These are phyloP conservation scores for Pythium aquatile DNA, from an alignment of 352 stramenopile species.

Conservation along the genomic window DNA sequence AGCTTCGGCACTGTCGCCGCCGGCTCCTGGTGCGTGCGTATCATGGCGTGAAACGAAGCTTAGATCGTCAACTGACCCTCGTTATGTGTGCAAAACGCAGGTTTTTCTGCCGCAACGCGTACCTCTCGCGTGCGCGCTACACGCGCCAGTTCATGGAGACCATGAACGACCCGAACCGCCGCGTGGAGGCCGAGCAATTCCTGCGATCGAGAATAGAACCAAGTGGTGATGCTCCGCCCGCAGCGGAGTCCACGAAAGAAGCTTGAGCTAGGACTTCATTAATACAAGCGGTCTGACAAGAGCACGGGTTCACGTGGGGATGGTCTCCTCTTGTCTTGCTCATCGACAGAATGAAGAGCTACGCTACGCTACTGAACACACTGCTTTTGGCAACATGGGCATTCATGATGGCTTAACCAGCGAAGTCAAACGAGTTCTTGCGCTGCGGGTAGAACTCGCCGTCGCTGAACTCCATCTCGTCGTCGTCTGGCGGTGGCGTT, in stretches of 20 bases:
- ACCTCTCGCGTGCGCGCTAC: constrained; percentile 49
- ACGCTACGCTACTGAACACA: constrained; percentile 3
- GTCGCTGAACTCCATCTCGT: constrained; percentile 14
- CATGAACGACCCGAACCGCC: constrained; percentile 79
- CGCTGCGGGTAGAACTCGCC: constrained; percentile 49
- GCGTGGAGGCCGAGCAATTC: constrained; percentile 75
- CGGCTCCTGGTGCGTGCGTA: constrained; percentile 42
- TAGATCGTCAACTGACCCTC: background rate
- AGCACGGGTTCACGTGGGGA: background rate
- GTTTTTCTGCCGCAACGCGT: constrained; percentile 58
- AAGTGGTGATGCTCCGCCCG: constrained; percentile 4
- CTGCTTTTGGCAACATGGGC: background rate
- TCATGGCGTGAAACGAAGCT: background rate
- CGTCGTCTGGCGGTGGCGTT: constrained; percentile 16
- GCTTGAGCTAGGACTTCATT: background rate
- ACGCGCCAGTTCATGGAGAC: constrained; percentile 81
- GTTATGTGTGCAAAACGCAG: constrained; percentile 22
- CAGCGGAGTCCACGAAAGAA: background rate
- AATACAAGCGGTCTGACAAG: background rate
- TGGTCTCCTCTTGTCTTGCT: background rate
- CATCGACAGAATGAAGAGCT: background rate
- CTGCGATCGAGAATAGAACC: constrained; percentile 59
- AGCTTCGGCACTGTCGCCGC: constrained; percentile 57
- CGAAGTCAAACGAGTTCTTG: constrained; percentile 69
- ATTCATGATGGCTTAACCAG: constrained; percentile 30